These are phyloP conservation scores for Bidens hawaiensis DNA, from an alignment of 140 eudicot species.

Conservation along the genomic window DNA sequence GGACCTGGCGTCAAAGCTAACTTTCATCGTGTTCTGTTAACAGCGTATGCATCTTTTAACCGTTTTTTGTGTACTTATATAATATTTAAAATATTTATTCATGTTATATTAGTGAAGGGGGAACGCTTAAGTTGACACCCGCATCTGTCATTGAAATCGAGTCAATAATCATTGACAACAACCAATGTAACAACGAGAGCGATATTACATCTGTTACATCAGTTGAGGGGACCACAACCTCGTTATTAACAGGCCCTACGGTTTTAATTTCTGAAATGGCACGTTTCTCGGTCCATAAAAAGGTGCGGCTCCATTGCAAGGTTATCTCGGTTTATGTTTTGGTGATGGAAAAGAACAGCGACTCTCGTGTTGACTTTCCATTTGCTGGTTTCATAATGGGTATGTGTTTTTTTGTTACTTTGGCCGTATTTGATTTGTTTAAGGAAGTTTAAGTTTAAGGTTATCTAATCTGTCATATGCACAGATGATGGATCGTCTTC, in stretches of 20 bases:
- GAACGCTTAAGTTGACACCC: slow-evolving; percentile 54
- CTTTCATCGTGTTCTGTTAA: slow-evolving; percentile 63
- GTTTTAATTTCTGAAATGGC: slow-evolving; percentile 44
- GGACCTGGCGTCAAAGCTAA: slow-evolving; percentile 65
- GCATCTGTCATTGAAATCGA: slow-evolving; percentile 63
- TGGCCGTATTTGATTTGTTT: neutral
- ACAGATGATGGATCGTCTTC: slow-evolving; percentile 83
- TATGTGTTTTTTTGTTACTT: slow-evolving; percentile 21
- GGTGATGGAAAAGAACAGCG: slow-evolving; percentile 40
- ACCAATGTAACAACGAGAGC: slow-evolving; percentile 12
- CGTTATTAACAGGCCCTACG: slow-evolving; percentile 25
- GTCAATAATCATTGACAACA: slow-evolving; percentile 26
- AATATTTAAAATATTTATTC: neutral
- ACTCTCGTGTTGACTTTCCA: slow-evolving; percentile 34
- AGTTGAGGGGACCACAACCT: slow-evolving; percentile 18
- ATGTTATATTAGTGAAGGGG: slow-evolving; percentile 40
- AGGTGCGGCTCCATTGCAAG: slow-evolving; percentile 56
- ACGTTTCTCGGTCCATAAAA: slow-evolving; percentile 25
- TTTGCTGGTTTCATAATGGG: slow-evolving; percentile 76
- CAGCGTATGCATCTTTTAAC: slow-evolving; percentile 34
- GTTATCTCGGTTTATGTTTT: slow-evolving; percentile 65
- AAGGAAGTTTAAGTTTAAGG: neutral
- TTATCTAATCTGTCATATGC: neutral
- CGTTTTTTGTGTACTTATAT: slow-evolving; percentile 1
- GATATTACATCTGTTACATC: slow-evolving; percentile 19